Conservation (phyloP, 257 asterid species). For the Solanum ossicruentum region DNA sequence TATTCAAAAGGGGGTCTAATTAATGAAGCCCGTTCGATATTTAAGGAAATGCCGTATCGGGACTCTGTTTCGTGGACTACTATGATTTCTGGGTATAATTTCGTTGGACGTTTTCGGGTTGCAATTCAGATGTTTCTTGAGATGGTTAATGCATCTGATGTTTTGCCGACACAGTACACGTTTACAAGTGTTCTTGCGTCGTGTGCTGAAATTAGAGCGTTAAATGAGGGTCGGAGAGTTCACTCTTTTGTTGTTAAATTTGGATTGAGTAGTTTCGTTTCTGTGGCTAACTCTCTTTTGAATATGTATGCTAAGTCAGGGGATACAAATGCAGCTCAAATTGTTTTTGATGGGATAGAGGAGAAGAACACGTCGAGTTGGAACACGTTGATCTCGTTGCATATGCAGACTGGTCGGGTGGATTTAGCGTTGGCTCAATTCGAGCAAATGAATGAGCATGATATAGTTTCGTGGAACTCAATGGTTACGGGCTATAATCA, state of each 20-base stretch:
- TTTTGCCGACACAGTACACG: conserved; percentile 54
- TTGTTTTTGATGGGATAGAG: conserved; percentile 40
- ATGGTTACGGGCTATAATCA: conserved; percentile 75
- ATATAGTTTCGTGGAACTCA: conserved; percentile 71
- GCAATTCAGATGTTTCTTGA: conserved; percentile 43
- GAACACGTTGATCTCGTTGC: conserved; percentile 52
- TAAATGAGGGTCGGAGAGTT: conserved; percentile 47
- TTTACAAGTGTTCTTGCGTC: conserved; percentile 58
- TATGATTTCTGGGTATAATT: conserved; percentile 64
- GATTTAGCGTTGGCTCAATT: conserved; percentile 48
- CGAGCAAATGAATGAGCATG: conserved; percentile 50
- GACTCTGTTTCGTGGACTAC: conserved; percentile 90
- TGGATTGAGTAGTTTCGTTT: conserved; percentile 35
- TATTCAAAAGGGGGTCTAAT: conserved; percentile 50
- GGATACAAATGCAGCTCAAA: conserved; percentile 25
- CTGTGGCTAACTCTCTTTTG: conserved; percentile 60
- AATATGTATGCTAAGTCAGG: conserved; percentile 82
- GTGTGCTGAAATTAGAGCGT: conserved; percentile 38
- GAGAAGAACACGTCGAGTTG: conserved; percentile 48
- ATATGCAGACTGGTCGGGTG: conserved; percentile 49
- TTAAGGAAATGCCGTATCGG: conserved; percentile 34
- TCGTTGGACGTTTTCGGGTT: conserved; percentile 25
- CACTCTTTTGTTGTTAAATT: conserved; percentile 61
- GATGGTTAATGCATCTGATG: conserved; percentile 31
- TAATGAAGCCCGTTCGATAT: conserved; percentile 34